Evolutionary conservation across 2,329 filamentous ascomycete species (phyloP), one percentile per base, ranked within the genome.

Genomic region (Botrytis hyacinthi): DNA sequence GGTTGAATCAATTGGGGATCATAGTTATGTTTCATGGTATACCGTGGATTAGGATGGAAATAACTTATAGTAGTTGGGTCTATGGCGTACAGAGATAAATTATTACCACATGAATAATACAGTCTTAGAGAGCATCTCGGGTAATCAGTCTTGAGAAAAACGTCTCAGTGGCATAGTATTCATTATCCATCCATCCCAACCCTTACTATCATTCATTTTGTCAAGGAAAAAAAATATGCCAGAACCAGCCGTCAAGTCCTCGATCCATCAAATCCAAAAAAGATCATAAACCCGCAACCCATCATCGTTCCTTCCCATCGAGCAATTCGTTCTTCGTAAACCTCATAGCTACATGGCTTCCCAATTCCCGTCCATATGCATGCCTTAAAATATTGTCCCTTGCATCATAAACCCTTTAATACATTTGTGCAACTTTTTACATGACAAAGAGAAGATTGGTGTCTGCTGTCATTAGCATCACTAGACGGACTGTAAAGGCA

Each of bases 361-460:
- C 40, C 68, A 20, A 48, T 57, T 48, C 40, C 57, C 40, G 44
- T 35, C 29, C 68, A 63, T 46, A 70, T 61, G 59, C 40, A 29
- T 46, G 68, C 29, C 51, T 59, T 70, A 48, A 20, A 48, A 63
- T 29, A n/a, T 70, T 63, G 48, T 44, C 29, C 32, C 44, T 69
- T 32, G 32, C 69, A 54, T 71, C 69, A 65, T 51, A 60, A 68
- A 44, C 40, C 61, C 29, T 46, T 72, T 37, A 48, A 60, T 72
- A 68, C 32, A 68, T 72, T 37, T 42, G 59, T 37, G 26, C 71
- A 51, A 73, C 72, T 73, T 75, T 80, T 80, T 81, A 90, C 87
- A 90, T 88, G 75, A 90, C 87, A 79, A 90, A 91, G 77, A 89
- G 82, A 65, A 91, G 81, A 80, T 89, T 88, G 74, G 89, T 91